Evolutionary conservation across 495 filamentous ascomycete species (phyloP), one percentile per base, ranked within the genome.

Genomic region (Staphylotrichum longicolle): DNA sequence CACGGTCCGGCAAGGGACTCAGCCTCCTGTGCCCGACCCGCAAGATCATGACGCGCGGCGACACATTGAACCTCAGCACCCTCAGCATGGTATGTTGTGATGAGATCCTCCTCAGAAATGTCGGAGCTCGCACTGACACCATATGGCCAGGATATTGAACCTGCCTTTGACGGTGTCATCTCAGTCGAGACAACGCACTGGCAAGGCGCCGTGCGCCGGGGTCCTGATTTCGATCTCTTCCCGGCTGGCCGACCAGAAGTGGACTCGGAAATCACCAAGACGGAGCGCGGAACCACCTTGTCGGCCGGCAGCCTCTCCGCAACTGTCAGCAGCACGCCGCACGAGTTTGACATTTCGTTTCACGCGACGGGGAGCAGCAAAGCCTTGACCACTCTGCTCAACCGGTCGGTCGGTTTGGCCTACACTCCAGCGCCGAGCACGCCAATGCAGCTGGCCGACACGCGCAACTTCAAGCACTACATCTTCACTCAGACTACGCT

Each of bases 141-240:
- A 27, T 65, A 75, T 52, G 71, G 74, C 69, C 20, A 87, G 84
- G 67, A 82, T 48, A 72, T 81, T 58, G 71, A 75, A 62, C 80
- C 83, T n/a, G 78, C 76, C 20, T 74, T 79, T 46, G 83, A 85
- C 51, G 85, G 85, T 50, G 77, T 85, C 15, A 80, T 88, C 56
- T 84, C 84, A 6, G 77, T 87, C 48, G 85, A 86, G 57, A 76
- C 83, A 7, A 84, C 83, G 0, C 87, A 91, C 66, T 89, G 87
- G 84, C 78, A 76, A 45, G 84, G 80, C 41, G 74, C 75, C n/a
- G 65, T 77, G 0, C 77, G 82, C 56, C 82, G 77, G 30, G 85
- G 84, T 4, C 88, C 87, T 1, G 76, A 88, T 62, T 90, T 87
- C 66, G 77, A 86, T 10, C 73, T 90, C 20, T 84, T 79, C 68